Percentiles rank a stretch among this genome's conserved stretches.
Conservation (phyloP, 176 grass and related monocot species). For the Poa annua region DNA sequence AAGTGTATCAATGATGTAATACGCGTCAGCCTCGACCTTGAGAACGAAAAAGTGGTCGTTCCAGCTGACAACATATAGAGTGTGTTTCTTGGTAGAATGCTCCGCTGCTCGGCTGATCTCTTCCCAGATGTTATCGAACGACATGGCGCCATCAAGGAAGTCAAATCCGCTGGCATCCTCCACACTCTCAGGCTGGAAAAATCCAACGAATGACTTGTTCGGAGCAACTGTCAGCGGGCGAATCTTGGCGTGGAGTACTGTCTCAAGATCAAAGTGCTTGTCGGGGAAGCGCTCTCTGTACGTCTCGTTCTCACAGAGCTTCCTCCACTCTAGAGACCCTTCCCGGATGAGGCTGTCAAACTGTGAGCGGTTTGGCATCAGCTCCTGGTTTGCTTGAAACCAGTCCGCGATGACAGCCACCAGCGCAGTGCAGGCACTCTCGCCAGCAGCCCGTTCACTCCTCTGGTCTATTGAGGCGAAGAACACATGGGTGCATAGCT, state of each 20-base stretch:
- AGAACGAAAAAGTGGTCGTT: conserved; percentile 95
- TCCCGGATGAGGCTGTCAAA: conserved; percentile 91
- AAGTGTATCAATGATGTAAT: conserved; percentile 90
- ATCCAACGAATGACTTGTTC: conserved; percentile 84
- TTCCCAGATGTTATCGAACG: conserved; percentile 93
- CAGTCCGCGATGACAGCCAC: conserved; percentile 91
- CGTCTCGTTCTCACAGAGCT: conserved; percentile 73
- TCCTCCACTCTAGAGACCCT: conserved; percentile 94
- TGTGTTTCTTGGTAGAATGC: conserved; percentile 44
- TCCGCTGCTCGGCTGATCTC: conserved; percentile 72
- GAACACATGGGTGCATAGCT: conserved; percentile 76
- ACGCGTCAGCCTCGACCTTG: conserved; percentile 69
- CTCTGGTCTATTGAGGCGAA: conserved; percentile 98
- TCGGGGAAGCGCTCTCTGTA: conserved; percentile 81
- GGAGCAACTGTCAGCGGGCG: conserved; percentile 63
- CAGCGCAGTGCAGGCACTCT: conserved; percentile 92
- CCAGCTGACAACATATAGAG: conserved; percentile 93
- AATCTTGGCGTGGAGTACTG: conserved; percentile 81
- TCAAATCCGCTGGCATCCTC: conserved; percentile 68
- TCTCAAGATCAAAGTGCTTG: conserved; percentile 98
- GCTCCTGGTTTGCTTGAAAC: conserved; percentile 72
- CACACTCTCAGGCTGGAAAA: conserved; percentile 82
- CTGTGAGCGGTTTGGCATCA: conserved; percentile 90
- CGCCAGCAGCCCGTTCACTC: conserved; percentile 80
- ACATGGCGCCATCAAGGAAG: conserved; percentile 86